Conservation (phyloP, 2,329 filamentous ascomycete genomes). For the Magnaporthales sp. region DNA sequence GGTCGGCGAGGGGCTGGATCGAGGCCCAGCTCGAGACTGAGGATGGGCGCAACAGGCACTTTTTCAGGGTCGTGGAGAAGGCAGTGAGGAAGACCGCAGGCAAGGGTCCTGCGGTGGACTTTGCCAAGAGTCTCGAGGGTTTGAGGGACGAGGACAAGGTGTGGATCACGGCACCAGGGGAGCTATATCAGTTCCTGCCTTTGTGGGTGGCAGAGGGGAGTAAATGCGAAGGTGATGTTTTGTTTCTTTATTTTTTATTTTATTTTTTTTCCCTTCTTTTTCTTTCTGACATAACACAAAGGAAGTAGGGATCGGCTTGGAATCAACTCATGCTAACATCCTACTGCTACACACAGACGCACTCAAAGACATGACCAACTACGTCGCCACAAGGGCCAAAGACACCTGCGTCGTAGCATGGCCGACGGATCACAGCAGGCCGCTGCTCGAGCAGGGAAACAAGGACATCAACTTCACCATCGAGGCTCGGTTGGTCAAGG, state of each 20-base stretch:
- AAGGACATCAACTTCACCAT: slow-evolving; percentile 16
- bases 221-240: slow-evolving; percentile 23
- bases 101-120: slow-evolving; percentile 6
- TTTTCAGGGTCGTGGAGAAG: slow-evolving; percentile 14
- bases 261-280: too few species aligned
- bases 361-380: slow-evolving; percentile 13
- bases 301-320: too few species aligned
- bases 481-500: slow-evolving; percentile 15
- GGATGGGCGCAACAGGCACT: slow-evolving; percentile 10
- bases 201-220: slow-evolving; percentile 26
- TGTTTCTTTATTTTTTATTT: neutral
- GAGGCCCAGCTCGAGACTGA: slow-evolving; percentile 13
- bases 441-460: slow-evolving; percentile 11
- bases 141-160: slow-evolving; percentile 14
- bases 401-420: slow-evolving; percentile 18
- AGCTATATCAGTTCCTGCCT: slow-evolving; percentile 31
- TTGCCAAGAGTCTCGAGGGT: neutral
- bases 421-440: slow-evolving; percentile 15
- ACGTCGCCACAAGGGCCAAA: slow-evolving; percentile 11
- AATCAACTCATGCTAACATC: neutral
- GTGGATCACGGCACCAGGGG: slow-evolving; percentile 31
- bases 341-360: neutral
- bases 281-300: neutral
- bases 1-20: slow-evolving; percentile 24
- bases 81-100: slow-evolving; percentile 20